These are phyloP conservation scores for Aspergillus pseudoviridinutans DNA, from an alignment of 2,329 filamentous ascomycete genomes.

Conservation along the genomic window DNA sequence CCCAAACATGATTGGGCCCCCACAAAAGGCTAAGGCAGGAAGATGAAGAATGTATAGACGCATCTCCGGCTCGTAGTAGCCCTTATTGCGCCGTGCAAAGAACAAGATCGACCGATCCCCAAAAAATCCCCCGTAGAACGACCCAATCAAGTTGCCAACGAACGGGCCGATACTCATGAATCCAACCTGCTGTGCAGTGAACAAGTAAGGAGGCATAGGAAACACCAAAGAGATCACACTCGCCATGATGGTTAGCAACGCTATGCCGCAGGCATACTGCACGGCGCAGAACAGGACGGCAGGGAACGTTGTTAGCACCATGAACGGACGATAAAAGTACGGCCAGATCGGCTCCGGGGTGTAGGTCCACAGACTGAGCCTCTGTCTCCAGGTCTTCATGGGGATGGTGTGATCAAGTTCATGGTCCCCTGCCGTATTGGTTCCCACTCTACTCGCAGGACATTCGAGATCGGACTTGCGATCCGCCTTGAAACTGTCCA, in stretches of 20 bases:
- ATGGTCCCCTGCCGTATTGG: slow-evolving; percentile 11
- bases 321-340: slow-evolving; percentile 30
- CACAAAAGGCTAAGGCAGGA: slow-evolving; percentile 39
- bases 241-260: slow-evolving; percentile 32
- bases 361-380: slow-evolving; percentile 22
- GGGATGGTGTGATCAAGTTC: slow-evolving; percentile 26
- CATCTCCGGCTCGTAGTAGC: slow-evolving; percentile 50
- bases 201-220: slow-evolving; percentile 30
- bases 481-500: neutral
- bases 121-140: slow-evolving; percentile 38
- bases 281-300: slow-evolving; percentile 39
- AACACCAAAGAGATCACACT: slow-evolving; percentile 35
- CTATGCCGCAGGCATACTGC: slow-evolving; percentile 38
- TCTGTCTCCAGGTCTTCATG: slow-evolving; percentile 22
- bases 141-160: slow-evolving; percentile 39
- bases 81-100: slow-evolving; percentile 43
- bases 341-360: slow-evolving; percentile 26
- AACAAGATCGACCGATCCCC: slow-evolving; percentile 39
- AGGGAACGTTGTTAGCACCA: slow-evolving; percentile 32
- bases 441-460: neutral
- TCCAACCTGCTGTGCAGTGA: slow-evolving; percentile 29
- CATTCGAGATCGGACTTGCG: slow-evolving; percentile 8
- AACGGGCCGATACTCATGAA: slow-evolving; percentile 34
- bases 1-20: slow-evolving; percentile 44
- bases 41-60: slow-evolving; percentile 35